Percentiles rank a stretch among this genome's conserved stretches.
Evolutionary conservation across 2,329 filamentous ascomycete genomes (phyloP).

Genomic region (Fusarium dimerum): DNA sequence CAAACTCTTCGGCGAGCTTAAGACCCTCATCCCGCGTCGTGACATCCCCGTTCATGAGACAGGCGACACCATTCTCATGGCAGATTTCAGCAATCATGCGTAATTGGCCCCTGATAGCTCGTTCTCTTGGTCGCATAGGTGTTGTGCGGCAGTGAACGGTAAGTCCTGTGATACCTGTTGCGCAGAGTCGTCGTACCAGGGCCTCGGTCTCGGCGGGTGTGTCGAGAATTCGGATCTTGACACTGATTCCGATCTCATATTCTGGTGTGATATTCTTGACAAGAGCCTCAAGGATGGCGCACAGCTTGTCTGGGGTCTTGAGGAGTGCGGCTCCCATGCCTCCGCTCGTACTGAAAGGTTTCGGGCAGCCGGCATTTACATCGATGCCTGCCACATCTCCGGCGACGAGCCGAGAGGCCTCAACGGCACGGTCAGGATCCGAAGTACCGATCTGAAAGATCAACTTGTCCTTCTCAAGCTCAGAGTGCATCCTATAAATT

Average conservation of each 20-base stretch:
- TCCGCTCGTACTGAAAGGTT: conserved; percentile 89
- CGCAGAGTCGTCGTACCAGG: conserved; percentile 76
- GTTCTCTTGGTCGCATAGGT: conserved; percentile 89
- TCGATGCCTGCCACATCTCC: conserved; percentile 91
- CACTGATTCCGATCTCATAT: conserved; percentile 89
- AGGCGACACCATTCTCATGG: conserved; percentile 82
- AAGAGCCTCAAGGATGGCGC: conserved; percentile 78
- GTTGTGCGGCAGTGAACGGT: conserved; percentile 96
- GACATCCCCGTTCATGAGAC: conserved; percentile 95
- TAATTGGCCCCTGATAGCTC: conserved; percentile 82
- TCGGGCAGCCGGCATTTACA: conserved; percentile 97
- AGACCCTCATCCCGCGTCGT: conserved; percentile 71
- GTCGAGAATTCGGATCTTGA: conserved; percentile 90
- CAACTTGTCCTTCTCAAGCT: conserved; percentile 70
- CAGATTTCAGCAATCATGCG: conserved; percentile 82
- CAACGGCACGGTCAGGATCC: conserved; percentile 77
- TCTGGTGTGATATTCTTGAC: conserved; percentile 76
- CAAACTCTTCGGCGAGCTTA: conserved; percentile 72
- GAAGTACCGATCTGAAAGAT: conserved; percentile 94
- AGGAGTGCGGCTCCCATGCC: conserved; percentile 96
- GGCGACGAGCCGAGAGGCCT: conserved; percentile 82
- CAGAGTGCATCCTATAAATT: conserved; percentile 83
- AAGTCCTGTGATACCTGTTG: conserved; percentile 87
- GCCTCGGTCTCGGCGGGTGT: conserved; percentile 73
- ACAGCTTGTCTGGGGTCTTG: conserved; percentile 79